Evolutionary conservation across 495 filamentous ascomycete genomes (phyloP).

Genomic region (Xanthoparmelia taractica): DNA sequence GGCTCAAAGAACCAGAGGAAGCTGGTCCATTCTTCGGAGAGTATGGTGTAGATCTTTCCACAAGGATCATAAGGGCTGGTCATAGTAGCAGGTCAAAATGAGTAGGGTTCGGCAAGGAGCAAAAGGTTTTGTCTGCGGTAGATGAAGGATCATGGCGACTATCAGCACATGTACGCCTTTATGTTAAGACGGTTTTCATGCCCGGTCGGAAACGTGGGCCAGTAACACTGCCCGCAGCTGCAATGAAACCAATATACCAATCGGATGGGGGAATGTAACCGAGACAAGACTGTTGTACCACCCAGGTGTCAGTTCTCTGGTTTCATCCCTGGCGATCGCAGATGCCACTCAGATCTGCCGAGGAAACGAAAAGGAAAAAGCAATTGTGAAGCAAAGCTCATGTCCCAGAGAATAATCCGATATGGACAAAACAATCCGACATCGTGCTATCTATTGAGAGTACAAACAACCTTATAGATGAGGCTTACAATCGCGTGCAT

Average conservation of each 20-base stretch:
- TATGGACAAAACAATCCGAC: background rate
- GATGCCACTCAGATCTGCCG: background rate
- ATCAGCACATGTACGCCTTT: background rate
- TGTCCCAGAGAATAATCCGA: background rate
- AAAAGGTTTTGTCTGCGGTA: background rate
- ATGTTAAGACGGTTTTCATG: background rate
- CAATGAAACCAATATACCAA: background rate
- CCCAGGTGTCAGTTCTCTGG: background rate
- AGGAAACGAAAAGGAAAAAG: background rate
- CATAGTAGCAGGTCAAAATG: background rate
- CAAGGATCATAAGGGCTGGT: background rate
- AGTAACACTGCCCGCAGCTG: slow-evolving; percentile 1
- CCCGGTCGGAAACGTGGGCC: background rate
- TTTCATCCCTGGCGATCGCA: background rate
- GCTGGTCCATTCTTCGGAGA: background rate
- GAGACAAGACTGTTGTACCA: background rate
- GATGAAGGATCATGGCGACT: background rate
- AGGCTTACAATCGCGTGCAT: background rate
- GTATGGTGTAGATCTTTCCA: slow-evolving; percentile 7
- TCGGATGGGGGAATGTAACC: background rate
- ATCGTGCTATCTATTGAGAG: background rate
- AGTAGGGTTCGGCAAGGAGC: background rate
- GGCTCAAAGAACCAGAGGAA: background rate
- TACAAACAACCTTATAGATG: background rate
- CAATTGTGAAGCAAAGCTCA: background rate